phyloP scores from a whole-genome alignment of 345 rosid genomes.

The Arabidopsis suecica region DNA sequence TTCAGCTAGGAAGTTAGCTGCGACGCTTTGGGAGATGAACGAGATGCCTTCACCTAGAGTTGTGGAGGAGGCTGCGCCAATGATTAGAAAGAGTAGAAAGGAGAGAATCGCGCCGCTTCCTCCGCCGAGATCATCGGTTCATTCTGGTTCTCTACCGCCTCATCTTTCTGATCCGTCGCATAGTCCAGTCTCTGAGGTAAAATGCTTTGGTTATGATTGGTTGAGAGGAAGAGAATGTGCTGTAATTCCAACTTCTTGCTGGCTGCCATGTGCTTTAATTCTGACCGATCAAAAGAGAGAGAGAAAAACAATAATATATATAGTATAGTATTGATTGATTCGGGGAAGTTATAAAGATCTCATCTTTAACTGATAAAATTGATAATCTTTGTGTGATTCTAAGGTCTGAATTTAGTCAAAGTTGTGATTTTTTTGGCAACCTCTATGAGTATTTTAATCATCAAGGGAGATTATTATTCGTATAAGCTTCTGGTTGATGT shows the following conservation, averaged over 20 bases:
- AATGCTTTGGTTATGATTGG: slow-evolving; percentile 32
- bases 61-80: slow-evolving; percentile 50
- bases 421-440: slow-evolving; percentile 33
- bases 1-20: slow-evolving; percentile 96
- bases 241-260: slow-evolving; percentile 41
- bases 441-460: slow-evolving; percentile 37
- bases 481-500: slow-evolving; percentile 37
- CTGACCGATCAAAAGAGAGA: slow-evolving; percentile 46
- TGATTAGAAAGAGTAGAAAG: slow-evolving; percentile 57
- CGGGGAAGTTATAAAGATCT: slow-evolving; percentile 24
- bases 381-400: slow-evolving; percentile 41
- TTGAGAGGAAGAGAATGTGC: slow-evolving; percentile 38
- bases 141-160: slow-evolving; percentile 84
- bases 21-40: slow-evolving; percentile 98
- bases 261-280: slow-evolving; percentile 45
- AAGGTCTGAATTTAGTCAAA: slow-evolving; percentile 48
- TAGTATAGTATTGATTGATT: slow-evolving; percentile 2
- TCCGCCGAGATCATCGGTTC: slow-evolving; percentile 64
- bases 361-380: slow-evolving; percentile 20
- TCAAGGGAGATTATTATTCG: neutral
- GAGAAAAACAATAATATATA: slow-evolving; percentile 18
- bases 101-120: slow-evolving; percentile 54
- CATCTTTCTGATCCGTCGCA: slow-evolving; percentile 97
- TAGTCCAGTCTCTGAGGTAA: slow-evolving; percentile 94
- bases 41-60: slow-evolving; percentile 83